Evolutionary conservation across 805 yeast genomes (phyloP).

Genomic region (Maudiozyma turicensis): DNA sequence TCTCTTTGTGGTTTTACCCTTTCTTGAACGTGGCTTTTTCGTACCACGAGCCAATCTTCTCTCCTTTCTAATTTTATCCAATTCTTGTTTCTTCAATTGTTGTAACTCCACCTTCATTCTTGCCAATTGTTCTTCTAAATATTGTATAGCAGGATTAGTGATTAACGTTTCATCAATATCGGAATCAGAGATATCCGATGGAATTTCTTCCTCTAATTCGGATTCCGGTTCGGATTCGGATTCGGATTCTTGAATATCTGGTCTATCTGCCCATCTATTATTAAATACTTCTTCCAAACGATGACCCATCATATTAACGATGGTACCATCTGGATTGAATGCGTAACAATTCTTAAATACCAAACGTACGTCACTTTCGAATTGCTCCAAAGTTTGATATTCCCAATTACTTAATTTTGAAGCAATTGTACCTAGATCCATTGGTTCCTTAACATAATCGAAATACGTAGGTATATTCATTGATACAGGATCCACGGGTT

Average conservation of each 20-base stretch:
- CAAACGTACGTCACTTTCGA: slow-evolving; percentile 71
- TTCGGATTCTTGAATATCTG: slow-evolving; percentile 49
- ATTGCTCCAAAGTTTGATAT: slow-evolving; percentile 81
- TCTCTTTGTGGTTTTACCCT: slow-evolving; percentile 14
- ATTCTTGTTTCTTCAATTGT: slow-evolving; percentile 68
- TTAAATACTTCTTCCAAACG: slow-evolving; percentile 78
- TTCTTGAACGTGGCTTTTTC: slow-evolving; percentile 16
- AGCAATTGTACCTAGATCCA: slow-evolving; percentile 86
- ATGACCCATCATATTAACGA: slow-evolving; percentile 93
- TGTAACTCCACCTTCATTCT: slow-evolving; percentile 81
- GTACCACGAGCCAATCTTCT: slow-evolving; percentile 33
- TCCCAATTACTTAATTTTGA: slow-evolving; percentile 75
- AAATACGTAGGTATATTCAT: slow-evolving; percentile 84
- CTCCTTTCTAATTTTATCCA: slow-evolving; percentile 56
- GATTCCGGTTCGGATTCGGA: slow-evolving; percentile 36
- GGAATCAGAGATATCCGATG: slow-evolving; percentile 38
- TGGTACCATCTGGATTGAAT: slow-evolving; percentile 95
- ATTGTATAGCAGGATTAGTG: slow-evolving; percentile 82
- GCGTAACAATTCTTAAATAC: slow-evolving; percentile 83
- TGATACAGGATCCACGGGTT: slow-evolving; percentile 93
- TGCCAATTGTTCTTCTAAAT: slow-evolving; percentile 75
- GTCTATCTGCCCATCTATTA: slow-evolving; percentile 80
- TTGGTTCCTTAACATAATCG: slow-evolving; percentile 81
- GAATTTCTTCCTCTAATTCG: slow-evolving; percentile 26
- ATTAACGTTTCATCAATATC: slow-evolving; percentile 54